Evolutionary conservation across 768 basidiomycete genomes (phyloP), one percentile per base, ranked within the genome.

Genomic region (Serpula lacrymans): DNA sequence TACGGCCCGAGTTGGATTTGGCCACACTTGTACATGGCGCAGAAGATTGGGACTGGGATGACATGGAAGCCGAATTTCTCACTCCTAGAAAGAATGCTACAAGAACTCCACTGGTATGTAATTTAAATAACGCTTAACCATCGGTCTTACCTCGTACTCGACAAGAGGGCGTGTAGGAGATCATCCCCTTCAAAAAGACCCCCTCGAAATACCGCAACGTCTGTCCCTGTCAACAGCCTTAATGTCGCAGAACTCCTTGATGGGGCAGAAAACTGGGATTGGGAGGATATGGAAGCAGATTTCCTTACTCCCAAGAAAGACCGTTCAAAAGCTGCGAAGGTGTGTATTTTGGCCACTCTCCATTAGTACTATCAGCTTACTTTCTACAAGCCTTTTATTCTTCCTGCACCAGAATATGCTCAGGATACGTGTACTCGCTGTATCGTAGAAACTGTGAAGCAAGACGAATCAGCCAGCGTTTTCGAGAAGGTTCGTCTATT

Each of bases 251-350:
- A 60, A 1, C 68, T 86, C 17, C 57, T 83, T 9, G 75, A 81
- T 10, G 84, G 82, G 0, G 78, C 77, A 1, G 84, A 82, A 51
- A 68, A 74, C 24, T 85, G 84, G 80, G 80, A 88, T 44, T 79
- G 82, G 75, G 69, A 74, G 24, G 76, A 79, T 39, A 73, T 74
- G 68, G 65, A 69, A 37, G 53, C 58, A 2, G 74, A 78, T 40
- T 69, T 71, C 26, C 50, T 74, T 21, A 70, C 72, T 0, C 79
- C 80, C 1, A 65, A 64, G 44, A 78, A 75, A 13, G 51, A 47
- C 26, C 42, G 25, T 8, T 30, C 47, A 3, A 48, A 37, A 26
- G 20, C 23, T 26, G 6, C 14, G n/a, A 47, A 57, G 62, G 62
- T 62, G 18, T n/a, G 36, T 30, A 17, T 6, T 11, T 9, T 13